Evolutionary conservation across 2,329 filamentous ascomycete species (phyloP).

Genomic region (Aspergillus pseudonomiae): DNA sequence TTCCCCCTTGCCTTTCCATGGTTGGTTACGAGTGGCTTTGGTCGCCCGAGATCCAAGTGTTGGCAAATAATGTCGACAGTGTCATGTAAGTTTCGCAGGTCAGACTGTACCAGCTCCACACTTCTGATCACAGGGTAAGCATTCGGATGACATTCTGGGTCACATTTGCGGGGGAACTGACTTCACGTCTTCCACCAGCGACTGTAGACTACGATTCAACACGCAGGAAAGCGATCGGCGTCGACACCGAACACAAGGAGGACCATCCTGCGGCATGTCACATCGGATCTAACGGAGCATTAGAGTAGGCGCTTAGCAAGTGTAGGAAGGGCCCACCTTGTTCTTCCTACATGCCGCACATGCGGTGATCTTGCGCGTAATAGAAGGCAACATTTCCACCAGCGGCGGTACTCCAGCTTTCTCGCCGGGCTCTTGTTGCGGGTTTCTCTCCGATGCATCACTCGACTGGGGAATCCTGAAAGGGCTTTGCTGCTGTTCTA

Average conservation of each 20-base stretch:
- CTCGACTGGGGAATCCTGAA: not conserved
- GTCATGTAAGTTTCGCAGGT: not conserved
- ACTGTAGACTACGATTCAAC: constrained; percentile 51
- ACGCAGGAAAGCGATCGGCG: constrained; percentile 51
- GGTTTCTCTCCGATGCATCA: not conserved
- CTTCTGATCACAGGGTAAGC: not conserved
- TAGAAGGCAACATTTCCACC: not conserved
- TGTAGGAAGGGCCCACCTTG: not conserved
- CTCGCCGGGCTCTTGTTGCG: not conserved
- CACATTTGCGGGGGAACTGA: not conserved
- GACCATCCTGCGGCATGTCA: constrained; percentile 48
- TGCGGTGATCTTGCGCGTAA: not conserved
- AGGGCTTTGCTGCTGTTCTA: not conserved
- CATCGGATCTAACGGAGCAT: constrained; percentile 47
- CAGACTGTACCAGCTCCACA: not conserved
- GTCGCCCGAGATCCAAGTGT: constrained; percentile 34
- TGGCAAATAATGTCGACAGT: constrained; percentile 26
- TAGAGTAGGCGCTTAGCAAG: not conserved
- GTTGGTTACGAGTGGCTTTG: constrained; percentile 15
- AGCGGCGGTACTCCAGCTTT: not conserved
- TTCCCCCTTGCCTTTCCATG: not conserved
- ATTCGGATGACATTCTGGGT: accelerated
- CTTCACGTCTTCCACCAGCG: constrained; percentile 17
- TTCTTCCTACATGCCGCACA: not conserved
- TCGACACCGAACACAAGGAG: constrained; percentile 52